These are phyloP conservation scores for Hygrocybe punicea DNA, from an alignment of 768 basidiomycete species.

Conservation along the genomic window DNA sequence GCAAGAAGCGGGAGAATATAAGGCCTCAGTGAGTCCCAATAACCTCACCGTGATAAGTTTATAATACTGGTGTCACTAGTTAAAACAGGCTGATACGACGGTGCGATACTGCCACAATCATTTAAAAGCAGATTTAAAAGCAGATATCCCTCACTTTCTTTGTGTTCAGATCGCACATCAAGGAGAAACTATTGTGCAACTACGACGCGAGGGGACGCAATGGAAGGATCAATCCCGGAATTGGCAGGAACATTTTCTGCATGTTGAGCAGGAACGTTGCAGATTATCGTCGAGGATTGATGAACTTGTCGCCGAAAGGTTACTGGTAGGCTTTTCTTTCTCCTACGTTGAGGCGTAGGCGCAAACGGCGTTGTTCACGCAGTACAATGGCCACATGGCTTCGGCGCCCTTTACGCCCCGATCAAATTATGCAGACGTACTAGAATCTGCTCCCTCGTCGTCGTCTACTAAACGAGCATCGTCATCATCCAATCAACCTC, in stretches of 20 bases:
- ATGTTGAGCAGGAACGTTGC: constrained; percentile 67
- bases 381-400: constrained; percentile 5
- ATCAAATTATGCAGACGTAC: constrained; percentile 21
- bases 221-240: constrained; percentile 75
- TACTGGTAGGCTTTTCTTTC: constrained; percentile 37
- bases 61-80: neutral
- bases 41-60: constrained; percentile 9
- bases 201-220: constrained; percentile 61
- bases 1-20: constrained; percentile 35
- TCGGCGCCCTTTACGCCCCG: constrained; percentile 36
- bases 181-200: constrained; percentile 54
- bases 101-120: neutral
- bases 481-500: constrained; percentile 30
- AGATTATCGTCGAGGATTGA: constrained; percentile 55
- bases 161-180: constrained; percentile 52
- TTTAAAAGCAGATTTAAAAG: neutral
- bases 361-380: neutral
- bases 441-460: constrained; percentile 30
- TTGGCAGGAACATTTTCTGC: constrained; percentile 78
- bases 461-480: constrained; percentile 28
- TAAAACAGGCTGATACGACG: constrained; percentile 3
- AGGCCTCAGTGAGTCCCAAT: constrained; percentile 47
- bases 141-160: neutral
- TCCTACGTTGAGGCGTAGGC: neutral
- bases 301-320: constrained; percentile 52